Evolutionary conservation across 805 yeast genomes (phyloP).

Genomic region (Cyberlindnera veronae): DNA sequence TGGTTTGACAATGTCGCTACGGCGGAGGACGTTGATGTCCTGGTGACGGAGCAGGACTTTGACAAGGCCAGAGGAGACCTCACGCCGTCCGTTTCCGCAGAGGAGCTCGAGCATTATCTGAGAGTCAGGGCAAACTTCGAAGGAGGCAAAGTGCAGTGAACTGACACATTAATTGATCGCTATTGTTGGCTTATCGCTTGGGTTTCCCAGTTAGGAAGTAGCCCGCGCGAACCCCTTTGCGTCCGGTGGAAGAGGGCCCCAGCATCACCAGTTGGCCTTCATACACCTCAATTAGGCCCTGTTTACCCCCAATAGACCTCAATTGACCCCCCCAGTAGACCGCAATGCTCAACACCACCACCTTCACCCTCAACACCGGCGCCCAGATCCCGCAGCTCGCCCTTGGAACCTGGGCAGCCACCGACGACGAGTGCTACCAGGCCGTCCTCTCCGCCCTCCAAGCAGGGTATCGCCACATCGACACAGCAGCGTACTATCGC

Average conservation of each 20-base stretch:
- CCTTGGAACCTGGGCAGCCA: constrained; percentile 46
- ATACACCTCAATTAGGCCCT: too few species aligned
- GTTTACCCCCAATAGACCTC: too few species aligned
- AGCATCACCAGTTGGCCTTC: too few species aligned
- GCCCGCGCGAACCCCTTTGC: not conserved
- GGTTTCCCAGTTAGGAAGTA: not conserved
- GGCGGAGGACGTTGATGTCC: constrained; percentile 60
- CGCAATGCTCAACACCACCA: not conserved
- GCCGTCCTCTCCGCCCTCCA: constrained; percentile 19
- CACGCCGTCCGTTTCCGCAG: constrained; percentile 82
- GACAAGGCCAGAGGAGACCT: constrained; percentile 68
- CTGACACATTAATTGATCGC: too few species aligned
- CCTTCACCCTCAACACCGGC: constrained; percentile 36
- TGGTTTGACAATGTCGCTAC: constrained; percentile 88
- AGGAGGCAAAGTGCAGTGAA: constrained; percentile 40
- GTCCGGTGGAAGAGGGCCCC: not conserved
- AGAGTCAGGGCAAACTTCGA: constrained; percentile 80
- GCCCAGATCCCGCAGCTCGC: constrained; percentile 48
- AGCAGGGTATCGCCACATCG: constrained; percentile 60
- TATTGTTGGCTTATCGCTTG: not conserved
- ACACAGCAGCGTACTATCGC: constrained; percentile 52
- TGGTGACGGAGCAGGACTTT: constrained; percentile 71
- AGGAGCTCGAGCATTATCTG: constrained; percentile 80
- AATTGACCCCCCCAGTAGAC: too few species aligned
- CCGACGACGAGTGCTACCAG: constrained; percentile 28